A percentile compares a stretch with the other conserved stretches of the same genome.
phyloP scores from a whole-genome alignment of 495 filamentous ascomycete species.

The Lindgomyces ingoldianus region DNA sequence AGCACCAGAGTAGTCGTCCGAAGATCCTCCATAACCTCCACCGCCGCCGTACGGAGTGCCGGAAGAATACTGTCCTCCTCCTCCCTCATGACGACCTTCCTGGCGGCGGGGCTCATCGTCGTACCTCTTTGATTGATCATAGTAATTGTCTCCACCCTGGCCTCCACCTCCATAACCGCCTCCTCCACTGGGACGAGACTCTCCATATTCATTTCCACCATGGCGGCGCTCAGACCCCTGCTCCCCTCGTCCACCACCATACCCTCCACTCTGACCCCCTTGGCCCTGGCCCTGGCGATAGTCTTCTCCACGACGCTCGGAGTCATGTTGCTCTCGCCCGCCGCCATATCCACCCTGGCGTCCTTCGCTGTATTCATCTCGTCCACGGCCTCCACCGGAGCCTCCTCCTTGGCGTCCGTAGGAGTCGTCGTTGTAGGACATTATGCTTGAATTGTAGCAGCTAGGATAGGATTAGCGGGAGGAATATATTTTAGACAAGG shows the following conservation, averaged over 20 bases:
- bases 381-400: conserved; percentile 1
- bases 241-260: conserved; percentile 11
- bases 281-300: background rate
- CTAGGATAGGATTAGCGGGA: background rate
- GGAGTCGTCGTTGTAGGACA: background rate
- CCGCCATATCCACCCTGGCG: background rate
- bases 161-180: conserved; percentile 13
- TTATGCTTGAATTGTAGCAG: background rate
- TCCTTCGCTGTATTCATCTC: conserved; percentile 8
- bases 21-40: conserved; percentile 37
- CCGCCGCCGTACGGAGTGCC: conserved; percentile 45
- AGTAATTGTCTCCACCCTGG: conserved; percentile 13
- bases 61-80: conserved; percentile 34
- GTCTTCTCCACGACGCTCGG: background rate
- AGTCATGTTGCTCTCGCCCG: conserved; percentile 7
- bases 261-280: conserved; percentile 2
- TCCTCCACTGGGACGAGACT: background rate
- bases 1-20: conserved; percentile 54
- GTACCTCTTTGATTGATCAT: conserved; percentile 19
- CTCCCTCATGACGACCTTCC: background rate
- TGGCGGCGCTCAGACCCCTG: background rate
- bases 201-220: conserved; percentile 2
- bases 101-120: conserved; percentile 10
- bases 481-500: background rate
- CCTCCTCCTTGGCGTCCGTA: conserved; percentile 4